Conservation (phyloP, 2,329 filamentous ascomycete genomes). For the Aureobasidium melanogenum region DNA sequence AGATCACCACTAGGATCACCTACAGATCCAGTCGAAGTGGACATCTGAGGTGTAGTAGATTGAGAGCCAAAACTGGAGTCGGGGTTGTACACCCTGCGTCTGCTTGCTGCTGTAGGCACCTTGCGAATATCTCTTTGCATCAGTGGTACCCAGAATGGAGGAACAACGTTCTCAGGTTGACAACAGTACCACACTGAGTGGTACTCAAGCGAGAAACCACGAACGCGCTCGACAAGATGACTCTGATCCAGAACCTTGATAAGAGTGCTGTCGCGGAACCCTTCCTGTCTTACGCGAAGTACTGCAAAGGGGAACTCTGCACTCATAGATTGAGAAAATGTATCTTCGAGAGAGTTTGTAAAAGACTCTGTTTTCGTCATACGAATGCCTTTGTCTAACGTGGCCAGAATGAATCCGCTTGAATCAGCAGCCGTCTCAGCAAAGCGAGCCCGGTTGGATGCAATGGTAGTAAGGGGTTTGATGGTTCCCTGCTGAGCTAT, state of each 20-base stretch:
- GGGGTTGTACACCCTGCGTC: constrained; percentile 18
- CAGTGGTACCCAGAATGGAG: constrained; percentile 41
- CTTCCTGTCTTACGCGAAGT: constrained; percentile 42
- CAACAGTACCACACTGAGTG: constrained; percentile 44
- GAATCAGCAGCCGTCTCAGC: constrained; percentile 37
- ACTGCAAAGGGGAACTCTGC: constrained; percentile 42
- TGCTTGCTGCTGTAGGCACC: constrained; percentile 33
- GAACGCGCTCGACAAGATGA: constrained; percentile 43
- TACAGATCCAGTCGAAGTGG: constrained; percentile 31
- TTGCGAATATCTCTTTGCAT: constrained; percentile 45
- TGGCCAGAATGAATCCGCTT: constrained; percentile 37
- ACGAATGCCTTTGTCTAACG: constrained; percentile 38
- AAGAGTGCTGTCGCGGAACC: constrained; percentile 29
- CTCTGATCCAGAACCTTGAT: constrained; percentile 37
- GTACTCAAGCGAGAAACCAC: constrained; percentile 45
- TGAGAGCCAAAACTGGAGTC: constrained; percentile 14
- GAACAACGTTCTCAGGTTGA: constrained; percentile 34
- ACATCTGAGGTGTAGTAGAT: constrained; percentile 26
- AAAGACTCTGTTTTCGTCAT: constrained; percentile 24
- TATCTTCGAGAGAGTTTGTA: neutral
- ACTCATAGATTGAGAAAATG: constrained; percentile 10
- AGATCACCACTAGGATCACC: constrained; percentile 15
- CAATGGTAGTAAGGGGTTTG: constrained; percentile 37
- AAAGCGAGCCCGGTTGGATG: constrained; percentile 40
- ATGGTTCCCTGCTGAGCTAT: constrained; percentile 35